Evolutionary conservation across 768 basidiomycete genomes (phyloP), one percentile per base, ranked within the genome.

Genomic region (Dioszegia crocea): DNA sequence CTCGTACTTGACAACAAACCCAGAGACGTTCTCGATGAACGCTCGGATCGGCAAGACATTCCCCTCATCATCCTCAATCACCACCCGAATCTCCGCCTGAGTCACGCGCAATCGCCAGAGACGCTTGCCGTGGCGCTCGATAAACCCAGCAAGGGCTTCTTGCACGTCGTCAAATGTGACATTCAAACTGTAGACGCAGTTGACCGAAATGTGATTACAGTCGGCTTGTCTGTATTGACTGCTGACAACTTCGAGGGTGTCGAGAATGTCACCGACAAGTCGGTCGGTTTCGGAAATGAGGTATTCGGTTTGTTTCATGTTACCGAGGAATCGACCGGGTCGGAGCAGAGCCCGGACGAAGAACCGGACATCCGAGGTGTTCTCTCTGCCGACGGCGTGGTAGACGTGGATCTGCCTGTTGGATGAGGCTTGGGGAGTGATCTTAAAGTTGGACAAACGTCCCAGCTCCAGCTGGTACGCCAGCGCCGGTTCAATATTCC

Each of bases 181-280:
- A 27, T 87, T 84, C 44, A 99, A 86, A 75, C 89, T 91, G 83
- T 98, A 98, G 70, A 98, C 86, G 77, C 98, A 99, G 81, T 98
- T 97, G 85, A 98, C 86, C 81, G 91, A 93, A 76, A 98, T 96
- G 76, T 97, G 93, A 78, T 98, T 98, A 80, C 91, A 92, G 74
- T 98, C 94, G 3, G 94, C 89, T 66, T 88, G 90, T 60, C 93
- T 85, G 70, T 93, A 83, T 69, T 91, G 84, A 8, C 89, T 89
- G 66, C 84, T 86, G 73, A 94, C 91, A 55, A 98, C 88, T 76
- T 98, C 94, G 29, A 98, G 83, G 2, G 93, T 88, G 77, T 99
- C 96, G 62, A 99, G 82, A 66, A 98, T 86, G 70, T 84, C 88
- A 40, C 90, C 94, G 62, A 98, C 89, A 12, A 98, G 85, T 45